These are phyloP conservation scores for Globisporangium ultimum DNA, from an alignment of 352 stramenopile species.

Conservation along the genomic window DNA sequence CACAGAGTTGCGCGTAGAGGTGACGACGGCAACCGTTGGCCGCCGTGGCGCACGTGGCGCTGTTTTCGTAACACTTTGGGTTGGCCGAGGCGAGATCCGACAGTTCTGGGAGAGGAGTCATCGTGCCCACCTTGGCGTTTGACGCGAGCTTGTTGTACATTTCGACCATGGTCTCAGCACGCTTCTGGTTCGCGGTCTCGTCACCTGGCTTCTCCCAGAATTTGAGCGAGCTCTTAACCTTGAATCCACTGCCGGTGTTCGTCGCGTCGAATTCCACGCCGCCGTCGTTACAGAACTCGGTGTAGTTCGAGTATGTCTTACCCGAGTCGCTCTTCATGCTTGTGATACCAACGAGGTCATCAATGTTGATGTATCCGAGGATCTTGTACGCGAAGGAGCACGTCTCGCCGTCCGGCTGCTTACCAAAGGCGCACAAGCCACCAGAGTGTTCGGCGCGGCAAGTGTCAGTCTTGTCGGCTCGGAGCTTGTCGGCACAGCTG, in stretches of 20 bases:
- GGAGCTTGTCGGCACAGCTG: conserved; percentile 40
- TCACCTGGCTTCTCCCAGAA: conserved; percentile 62
- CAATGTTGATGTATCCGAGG: conserved; percentile 49
- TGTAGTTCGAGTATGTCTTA: conserved; percentile 30
- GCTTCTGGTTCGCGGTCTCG: conserved; percentile 35
- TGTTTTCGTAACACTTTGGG: conserved; percentile 69
- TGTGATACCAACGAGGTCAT: conserved; percentile 59
- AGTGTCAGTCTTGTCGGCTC: conserved; percentile 40
- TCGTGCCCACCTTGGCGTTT: conserved; percentile 27
- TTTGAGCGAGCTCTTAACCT: conserved; percentile 34
- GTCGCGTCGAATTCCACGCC: conserved; percentile 43
- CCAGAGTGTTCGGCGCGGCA: conserved; percentile 34
- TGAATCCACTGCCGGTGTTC: conserved; percentile 35
- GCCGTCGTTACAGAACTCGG: conserved; percentile 43
- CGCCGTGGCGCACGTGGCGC: conserved; percentile 30
- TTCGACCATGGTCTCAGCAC: conserved; percentile 38
- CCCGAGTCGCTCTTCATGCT: conserved; percentile 22
- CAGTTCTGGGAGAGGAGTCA: conserved; percentile 41
- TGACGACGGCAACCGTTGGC: conserved; percentile 43
- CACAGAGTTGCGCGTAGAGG: conserved; percentile 63
- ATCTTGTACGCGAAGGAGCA: conserved; percentile 60
- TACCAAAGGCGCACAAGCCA: conserved; percentile 38
- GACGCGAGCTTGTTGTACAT: conserved; percentile 51
- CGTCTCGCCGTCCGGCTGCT: conserved; percentile 37
- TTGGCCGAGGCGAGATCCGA: conserved; percentile 34